Conservation (phyloP, 2,329 filamentous ascomycete genomes). For the Ilyonectria sp. region DNA sequence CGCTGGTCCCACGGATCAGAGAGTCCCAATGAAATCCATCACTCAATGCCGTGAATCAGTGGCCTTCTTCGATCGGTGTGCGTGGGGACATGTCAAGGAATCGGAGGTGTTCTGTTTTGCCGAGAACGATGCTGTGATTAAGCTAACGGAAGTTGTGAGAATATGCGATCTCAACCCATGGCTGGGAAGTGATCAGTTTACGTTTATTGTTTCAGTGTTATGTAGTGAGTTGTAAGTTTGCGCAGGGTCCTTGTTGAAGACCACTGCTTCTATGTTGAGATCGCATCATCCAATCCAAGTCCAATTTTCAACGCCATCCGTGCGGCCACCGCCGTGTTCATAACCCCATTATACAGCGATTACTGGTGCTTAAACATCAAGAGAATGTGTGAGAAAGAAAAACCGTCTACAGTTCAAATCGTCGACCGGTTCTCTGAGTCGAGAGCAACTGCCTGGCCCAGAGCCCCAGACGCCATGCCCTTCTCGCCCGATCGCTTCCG, state of each 20-base stretch:
- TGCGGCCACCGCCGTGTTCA: conserved; percentile 41
- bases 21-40: not conserved
- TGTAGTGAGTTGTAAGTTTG: conserved; percentile 23
- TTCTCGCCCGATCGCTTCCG: conserved; percentile 79
- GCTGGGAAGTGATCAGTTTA: conserved; percentile 12
- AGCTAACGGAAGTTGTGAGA: too few relatives aligned
- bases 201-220: conserved; percentile 29
- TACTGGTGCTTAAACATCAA: conserved; percentile 12
- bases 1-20: conserved; percentile 1
- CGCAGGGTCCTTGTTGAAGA: conserved; percentile 49
- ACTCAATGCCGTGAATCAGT: not conserved
- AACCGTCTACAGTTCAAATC: conserved; percentile 32
- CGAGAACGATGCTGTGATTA: not conserved
- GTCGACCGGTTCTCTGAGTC: conserved; percentile 50
- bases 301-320: conserved; percentile 46
- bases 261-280: conserved; percentile 49
- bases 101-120: not conserved
- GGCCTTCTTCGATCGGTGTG: too few relatives aligned
- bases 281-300: conserved; percentile 34
- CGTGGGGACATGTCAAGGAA: not conserved
- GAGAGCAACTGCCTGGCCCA: conserved; percentile 59
- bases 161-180: conserved; percentile 15
- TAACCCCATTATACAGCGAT: conserved; percentile 42
- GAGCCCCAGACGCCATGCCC: conserved; percentile 49
- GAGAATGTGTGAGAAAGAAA: conserved; percentile 14